Percentiles rank a stretch among this genome's conserved stretches.
Evolutionary conservation across 257 asterid genomes (phyloP).

Genomic region (Solanum corneliomulleri): DNA sequence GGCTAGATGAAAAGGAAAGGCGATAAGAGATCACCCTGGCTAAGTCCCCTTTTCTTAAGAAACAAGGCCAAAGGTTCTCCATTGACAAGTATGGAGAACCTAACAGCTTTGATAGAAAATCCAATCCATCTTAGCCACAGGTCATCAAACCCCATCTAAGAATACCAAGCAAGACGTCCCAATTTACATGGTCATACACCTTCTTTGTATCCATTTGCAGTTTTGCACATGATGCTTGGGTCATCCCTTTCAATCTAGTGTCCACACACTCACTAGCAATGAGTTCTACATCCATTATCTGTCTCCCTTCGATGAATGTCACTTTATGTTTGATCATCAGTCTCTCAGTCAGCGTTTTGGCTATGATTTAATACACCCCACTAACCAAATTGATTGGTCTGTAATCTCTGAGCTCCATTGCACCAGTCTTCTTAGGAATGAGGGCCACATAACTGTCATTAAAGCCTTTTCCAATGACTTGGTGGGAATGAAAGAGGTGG

Average conservation of each 20-base stretch:
- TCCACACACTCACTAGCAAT: not conserved
- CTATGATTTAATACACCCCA: not conserved
- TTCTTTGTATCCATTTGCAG: not conserved
- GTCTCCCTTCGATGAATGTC: not conserved
- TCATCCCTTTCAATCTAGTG: not conserved
- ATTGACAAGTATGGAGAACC: not conserved
- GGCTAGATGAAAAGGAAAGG: not conserved
- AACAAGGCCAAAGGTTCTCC: not conserved
- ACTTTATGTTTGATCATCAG: not conserved
- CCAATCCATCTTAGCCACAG: not conserved
- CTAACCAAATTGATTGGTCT: not conserved
- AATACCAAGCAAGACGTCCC: not conserved
- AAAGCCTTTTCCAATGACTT: not conserved
- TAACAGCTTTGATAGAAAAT: not conserved
- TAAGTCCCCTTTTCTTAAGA: not conserved
- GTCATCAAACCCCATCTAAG: not conserved
- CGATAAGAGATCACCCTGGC: not conserved
- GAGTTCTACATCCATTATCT: not conserved
- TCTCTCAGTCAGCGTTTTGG: not conserved
- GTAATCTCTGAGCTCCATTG: not conserved
- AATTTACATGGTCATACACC: not conserved
- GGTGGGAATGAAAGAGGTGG: not conserved
- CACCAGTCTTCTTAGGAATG: not conserved
- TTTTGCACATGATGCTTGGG: not conserved
- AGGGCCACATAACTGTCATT: not conserved